Conservation (phyloP, 495 filamentous ascomycete genomes). For the Podospora appendiculata region DNA sequence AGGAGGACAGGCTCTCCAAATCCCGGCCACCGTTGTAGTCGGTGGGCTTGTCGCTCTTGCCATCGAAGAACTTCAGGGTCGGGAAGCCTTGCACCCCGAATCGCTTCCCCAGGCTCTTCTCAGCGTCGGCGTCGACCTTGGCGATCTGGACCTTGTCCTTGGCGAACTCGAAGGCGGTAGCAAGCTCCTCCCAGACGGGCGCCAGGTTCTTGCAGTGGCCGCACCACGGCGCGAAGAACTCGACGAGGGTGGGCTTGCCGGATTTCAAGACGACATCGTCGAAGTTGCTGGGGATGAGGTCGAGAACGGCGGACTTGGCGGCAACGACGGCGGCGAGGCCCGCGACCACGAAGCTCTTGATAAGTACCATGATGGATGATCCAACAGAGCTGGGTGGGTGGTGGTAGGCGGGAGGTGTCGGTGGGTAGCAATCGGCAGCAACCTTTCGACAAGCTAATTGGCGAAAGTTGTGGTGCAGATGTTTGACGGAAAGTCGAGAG, state of each 20-base stretch:
- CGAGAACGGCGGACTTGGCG: conserved; percentile 62
- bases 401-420: background rate
- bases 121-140: conserved; percentile 91
- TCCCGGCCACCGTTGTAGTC: conserved; percentile 86
- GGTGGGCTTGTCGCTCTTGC: conserved; percentile 79
- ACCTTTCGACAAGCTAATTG: background rate
- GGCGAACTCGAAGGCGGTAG: conserved; percentile 57
- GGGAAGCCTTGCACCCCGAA: conserved; percentile 94
- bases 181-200: conserved; percentile 93
- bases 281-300: conserved; percentile 84
- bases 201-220: conserved; percentile 97
- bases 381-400: background rate
- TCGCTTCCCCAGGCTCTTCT: conserved; percentile 72
- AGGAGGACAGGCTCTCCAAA: conserved; percentile 72
- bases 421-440: background rate
- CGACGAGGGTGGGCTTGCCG: conserved; percentile 91
- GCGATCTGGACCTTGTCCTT: conserved; percentile 81
- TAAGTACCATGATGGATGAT: conserved; percentile 33
- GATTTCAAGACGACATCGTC: conserved; percentile 81
- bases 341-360: conserved; percentile 47
- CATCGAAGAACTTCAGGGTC: conserved; percentile 96
- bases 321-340: conserved; percentile 37
- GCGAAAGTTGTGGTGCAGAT: background rate
- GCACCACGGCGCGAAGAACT: conserved; percentile 99
- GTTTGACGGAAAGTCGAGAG: background rate